Base-by-base conservation (phyloP, 805 yeast species). In the Spathaspora hagerdaliae region DNA sequence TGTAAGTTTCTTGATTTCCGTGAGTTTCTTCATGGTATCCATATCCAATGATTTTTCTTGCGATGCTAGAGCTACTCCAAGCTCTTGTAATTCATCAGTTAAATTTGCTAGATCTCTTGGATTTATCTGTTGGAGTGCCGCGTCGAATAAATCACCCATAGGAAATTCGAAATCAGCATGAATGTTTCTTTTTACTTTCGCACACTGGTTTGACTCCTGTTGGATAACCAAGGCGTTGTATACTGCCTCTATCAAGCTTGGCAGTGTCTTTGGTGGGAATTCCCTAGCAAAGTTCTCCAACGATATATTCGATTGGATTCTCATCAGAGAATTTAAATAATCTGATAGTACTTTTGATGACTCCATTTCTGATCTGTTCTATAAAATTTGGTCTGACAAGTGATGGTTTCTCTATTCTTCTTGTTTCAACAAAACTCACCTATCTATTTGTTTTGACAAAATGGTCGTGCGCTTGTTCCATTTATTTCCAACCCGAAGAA, bases 131-230 rank as follows among this genome's bases (percentile, higher is more conserved):
- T 29, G 32, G 39, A 35, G 38, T 11, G 34, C 38, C 13, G 26
- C 43, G n/a, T 10, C 42, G 9, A 41, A 43, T 6, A 55, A 27
- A 9, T 46, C 48, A 12, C 46, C 46, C 27, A 59, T 27, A 5
- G 71, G 69, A 5, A 62, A 42, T n/a, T 60, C 47, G 39, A 63
- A 64, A 33, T 56, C 49, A 1, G 42, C 14, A 1, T 49, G 36
- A 6, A 65, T 58, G 15, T 49, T 48, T 1, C 31, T n/a, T 13
- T 49, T 39, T 3, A 56, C 44, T 1, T 31, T 31, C 46, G 36
- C 19, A 50, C 11, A 13, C 38, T 37, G 15, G 9, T 15, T 31
- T 1, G 36, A 31, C 9, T 40, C 31, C 45, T 48, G 47, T 27
- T 48, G 53, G 12, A 19, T 6, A 8, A 19, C 7, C 34, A 50